Evolutionary conservation across 2,329 filamentous ascomycete species (phyloP).

Genomic region (Rutstroemia sp.): DNA sequence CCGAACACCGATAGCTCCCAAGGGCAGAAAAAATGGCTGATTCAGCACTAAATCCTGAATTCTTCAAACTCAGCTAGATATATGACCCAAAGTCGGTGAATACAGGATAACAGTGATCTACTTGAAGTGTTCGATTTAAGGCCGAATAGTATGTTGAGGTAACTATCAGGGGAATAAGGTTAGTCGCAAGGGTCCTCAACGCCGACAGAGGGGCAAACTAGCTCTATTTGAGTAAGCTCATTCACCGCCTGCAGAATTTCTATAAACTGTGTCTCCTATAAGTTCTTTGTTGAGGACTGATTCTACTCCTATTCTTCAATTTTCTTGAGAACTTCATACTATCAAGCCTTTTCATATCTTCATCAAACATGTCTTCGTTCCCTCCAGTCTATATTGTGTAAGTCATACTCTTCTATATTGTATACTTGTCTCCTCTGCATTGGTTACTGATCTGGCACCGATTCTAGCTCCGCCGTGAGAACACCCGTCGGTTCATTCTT

Average conservation of each 20-base stretch:
- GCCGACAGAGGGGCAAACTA: neutral
- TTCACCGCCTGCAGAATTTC: neutral
- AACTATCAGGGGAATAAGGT: too few species aligned
- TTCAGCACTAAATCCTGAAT: too few species aligned
- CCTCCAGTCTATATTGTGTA: conserved; percentile 87
- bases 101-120: too few species aligned
- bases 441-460: neutral
- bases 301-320: neutral
- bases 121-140: too few species aligned
- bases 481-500: conserved; percentile 93
- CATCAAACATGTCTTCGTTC: conserved; percentile 62
- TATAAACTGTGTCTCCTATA: neutral
- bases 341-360: neutral
- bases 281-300: conserved; percentile 3
- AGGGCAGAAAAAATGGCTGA: too few species aligned
- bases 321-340: neutral
- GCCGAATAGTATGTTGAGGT: too few species aligned
- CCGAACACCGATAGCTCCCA: too few species aligned
- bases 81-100: too few species aligned
- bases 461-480: conserved; percentile 58
- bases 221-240: neutral
- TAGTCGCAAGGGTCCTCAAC: too few species aligned
- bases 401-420: neutral
- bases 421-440: neutral
- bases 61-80: too few species aligned